A percentile compares a stretch with the other conserved stretches of the same genome.
These are phyloP conservation scores for Dothideomycetidae sp. DNA, from an alignment of 2,329 filamentous ascomycete species.

Conservation along the genomic window DNA sequence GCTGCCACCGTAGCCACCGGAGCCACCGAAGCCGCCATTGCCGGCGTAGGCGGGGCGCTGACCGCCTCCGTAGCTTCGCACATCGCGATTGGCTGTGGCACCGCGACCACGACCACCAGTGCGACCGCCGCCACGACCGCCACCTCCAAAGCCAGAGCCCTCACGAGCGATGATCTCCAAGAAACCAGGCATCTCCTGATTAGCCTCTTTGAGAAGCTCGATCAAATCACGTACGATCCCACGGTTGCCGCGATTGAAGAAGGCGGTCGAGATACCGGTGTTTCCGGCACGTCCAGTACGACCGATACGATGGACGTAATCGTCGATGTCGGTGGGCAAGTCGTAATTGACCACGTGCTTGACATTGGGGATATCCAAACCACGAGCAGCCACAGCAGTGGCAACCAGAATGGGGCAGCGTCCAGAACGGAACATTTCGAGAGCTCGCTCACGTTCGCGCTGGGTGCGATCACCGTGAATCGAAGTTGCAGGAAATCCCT, in stretches of 20 bases:
- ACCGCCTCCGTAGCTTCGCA: slow-evolving; percentile 46
- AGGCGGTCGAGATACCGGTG: slow-evolving; percentile 93
- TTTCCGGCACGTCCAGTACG: slow-evolving; percentile 99
- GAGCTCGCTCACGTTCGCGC: slow-evolving; percentile 92
- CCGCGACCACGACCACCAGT: slow-evolving; percentile 61
- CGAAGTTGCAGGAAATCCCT: slow-evolving; percentile 93
- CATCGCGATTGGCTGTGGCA: slow-evolving; percentile 62
- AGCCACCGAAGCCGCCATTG: slow-evolving; percentile 34
- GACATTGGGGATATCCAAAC: slow-evolving; percentile 86
- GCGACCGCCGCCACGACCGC: slow-evolving; percentile 46
- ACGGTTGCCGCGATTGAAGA: slow-evolving; percentile 99
- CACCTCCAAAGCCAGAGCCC: slow-evolving; percentile 65
- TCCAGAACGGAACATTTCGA: slow-evolving; percentile 94
- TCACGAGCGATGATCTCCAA: slow-evolving; percentile 96
- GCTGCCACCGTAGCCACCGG: slow-evolving; percentile 28
- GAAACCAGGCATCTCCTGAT: slow-evolving; percentile 90
- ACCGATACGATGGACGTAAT: slow-evolving; percentile 98
- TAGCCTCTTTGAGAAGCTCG: slow-evolving; percentile 96
- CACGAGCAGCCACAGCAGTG: slow-evolving; percentile 81
- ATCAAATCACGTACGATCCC: slow-evolving; percentile 93
- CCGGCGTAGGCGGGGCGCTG: slow-evolving; percentile 47
- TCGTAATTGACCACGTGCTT: slow-evolving; percentile 99
- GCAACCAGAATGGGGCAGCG: slow-evolving; percentile 94
- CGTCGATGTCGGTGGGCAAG: slow-evolving; percentile 94
- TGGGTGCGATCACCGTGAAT: slow-evolving; percentile 98